A percentile compares a stretch with the other conserved stretches of the same genome.
Evolutionary conservation across 805 yeast genomes (phyloP).

Genomic region (Metschnikowia continentalis): DNA sequence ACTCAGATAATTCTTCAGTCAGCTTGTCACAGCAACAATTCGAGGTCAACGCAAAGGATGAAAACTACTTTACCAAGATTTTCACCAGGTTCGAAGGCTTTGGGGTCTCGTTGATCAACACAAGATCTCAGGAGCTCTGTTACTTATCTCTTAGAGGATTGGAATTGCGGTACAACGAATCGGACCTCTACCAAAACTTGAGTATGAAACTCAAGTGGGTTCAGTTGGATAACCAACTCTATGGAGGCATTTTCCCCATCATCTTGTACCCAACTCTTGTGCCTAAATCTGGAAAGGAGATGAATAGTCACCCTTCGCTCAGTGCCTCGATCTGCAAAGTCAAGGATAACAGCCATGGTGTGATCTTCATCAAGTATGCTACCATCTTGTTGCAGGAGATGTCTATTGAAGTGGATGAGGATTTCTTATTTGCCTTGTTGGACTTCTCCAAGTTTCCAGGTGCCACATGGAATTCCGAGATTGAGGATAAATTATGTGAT

Average conservation of each 20-base stretch:
- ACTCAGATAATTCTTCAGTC: slow-evolving; percentile 22
- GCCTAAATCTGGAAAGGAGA: slow-evolving; percentile 77
- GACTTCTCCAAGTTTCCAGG: slow-evolving; percentile 82
- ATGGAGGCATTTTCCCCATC: slow-evolving; percentile 85
- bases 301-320: slow-evolving; percentile 85
- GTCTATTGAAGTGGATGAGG: slow-evolving; percentile 91
- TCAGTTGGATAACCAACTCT: slow-evolving; percentile 88
- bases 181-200: slow-evolving; percentile 77
- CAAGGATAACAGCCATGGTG: slow-evolving; percentile 88
- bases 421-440: slow-evolving; percentile 74
- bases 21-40: slow-evolving; percentile 43
- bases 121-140: slow-evolving; percentile 69
- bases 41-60: slow-evolving; percentile 52
- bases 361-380: slow-evolving; percentile 84
- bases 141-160: slow-evolving; percentile 80
- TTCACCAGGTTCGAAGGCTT: slow-evolving; percentile 73
- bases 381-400: slow-evolving; percentile 85
- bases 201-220: slow-evolving; percentile 88
- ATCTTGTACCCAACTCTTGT: slow-evolving; percentile 85
- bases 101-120: slow-evolving; percentile 80
- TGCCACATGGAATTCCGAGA: slow-evolving; percentile 60
- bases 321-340: slow-evolving; percentile 81
- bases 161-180: slow-evolving; percentile 75
- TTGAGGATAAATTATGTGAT: slow-evolving; percentile 54
- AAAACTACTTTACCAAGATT: slow-evolving; percentile 49